These are phyloP conservation scores for Ambrosiella beaveri DNA, from an alignment of 2,329 filamentous ascomycete species.

Conservation along the genomic window DNA sequence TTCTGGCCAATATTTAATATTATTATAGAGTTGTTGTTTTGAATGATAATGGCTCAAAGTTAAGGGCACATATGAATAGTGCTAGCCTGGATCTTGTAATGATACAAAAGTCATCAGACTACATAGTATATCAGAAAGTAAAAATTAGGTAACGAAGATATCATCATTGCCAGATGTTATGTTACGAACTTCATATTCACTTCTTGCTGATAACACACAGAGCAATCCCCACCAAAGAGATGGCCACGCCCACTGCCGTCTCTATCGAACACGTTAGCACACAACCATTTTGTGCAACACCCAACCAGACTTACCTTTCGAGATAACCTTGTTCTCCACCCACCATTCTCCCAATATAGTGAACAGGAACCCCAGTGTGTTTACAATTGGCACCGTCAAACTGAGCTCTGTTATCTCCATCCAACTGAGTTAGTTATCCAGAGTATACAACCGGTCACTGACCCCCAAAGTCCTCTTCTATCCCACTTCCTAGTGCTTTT, in stretches of 20 bases:
- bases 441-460: no score
- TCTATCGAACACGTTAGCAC: slow-evolving; percentile 29
- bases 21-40: no score
- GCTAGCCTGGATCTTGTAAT: no score
- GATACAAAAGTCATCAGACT: no score
- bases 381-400: slow-evolving; percentile 85
- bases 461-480: no score
- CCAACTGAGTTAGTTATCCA: no score
- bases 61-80: no score
- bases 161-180: background rate
- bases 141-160: background rate
- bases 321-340: slow-evolving; percentile 81
- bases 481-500: no score
- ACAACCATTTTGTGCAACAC: background rate
- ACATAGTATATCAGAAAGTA: no score
- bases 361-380: slow-evolving; percentile 88
- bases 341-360: slow-evolving; percentile 92
- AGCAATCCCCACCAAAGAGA: slow-evolving; percentile 66
- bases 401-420: slow-evolving; percentile 49
- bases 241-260: slow-evolving; percentile 64
- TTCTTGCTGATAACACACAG: slow-evolving; percentile 60
- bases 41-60: no score
- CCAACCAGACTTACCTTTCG: slow-evolving; percentile 39
- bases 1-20: no score
- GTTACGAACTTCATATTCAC: slow-evolving; percentile 14